Evolutionary conservation across 129 eudicot genomes (phyloP).

Genomic region (Flaveria bidentis): DNA sequence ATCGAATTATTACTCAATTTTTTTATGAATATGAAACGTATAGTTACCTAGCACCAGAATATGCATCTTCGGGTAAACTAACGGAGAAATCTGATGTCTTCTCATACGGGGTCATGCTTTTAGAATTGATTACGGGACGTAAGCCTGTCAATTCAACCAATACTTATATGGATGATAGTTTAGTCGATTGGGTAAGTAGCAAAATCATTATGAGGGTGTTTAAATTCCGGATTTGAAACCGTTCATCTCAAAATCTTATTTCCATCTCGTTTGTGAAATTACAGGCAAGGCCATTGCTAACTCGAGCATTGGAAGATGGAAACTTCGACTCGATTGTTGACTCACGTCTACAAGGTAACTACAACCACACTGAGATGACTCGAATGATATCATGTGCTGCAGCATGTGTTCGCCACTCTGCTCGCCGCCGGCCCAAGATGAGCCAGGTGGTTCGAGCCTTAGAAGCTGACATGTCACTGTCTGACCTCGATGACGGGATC

Average conservation of each 20-base stretch:
- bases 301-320: conserved; percentile 81
- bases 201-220: neutral
- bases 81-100: conserved; percentile 86
- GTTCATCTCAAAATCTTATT: neutral
- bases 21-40: neutral
- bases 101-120: conserved; percentile 90
- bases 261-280: neutral
- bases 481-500: conserved; percentile 84
- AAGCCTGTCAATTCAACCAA: conserved; percentile 66
- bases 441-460: conserved; percentile 97
- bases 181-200: conserved; percentile 88
- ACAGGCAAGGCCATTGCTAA: conserved; percentile 93
- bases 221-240: neutral
- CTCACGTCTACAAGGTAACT: conserved; percentile 46
- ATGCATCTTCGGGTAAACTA: conserved; percentile 87
- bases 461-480: conserved; percentile 79
- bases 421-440: conserved; percentile 87
- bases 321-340: conserved; percentile 69
- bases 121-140: conserved; percentile 89
- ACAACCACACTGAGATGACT: conserved; percentile 67
- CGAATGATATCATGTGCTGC: conserved; percentile 93
- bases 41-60: conserved; percentile 97
- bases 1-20: neutral
- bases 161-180: conserved; percentile 76
- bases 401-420: conserved; percentile 93